phyloP scores from a whole-genome alignment of 768 basidiomycete genomes.

The Mycena rebaudengoi region DNA sequence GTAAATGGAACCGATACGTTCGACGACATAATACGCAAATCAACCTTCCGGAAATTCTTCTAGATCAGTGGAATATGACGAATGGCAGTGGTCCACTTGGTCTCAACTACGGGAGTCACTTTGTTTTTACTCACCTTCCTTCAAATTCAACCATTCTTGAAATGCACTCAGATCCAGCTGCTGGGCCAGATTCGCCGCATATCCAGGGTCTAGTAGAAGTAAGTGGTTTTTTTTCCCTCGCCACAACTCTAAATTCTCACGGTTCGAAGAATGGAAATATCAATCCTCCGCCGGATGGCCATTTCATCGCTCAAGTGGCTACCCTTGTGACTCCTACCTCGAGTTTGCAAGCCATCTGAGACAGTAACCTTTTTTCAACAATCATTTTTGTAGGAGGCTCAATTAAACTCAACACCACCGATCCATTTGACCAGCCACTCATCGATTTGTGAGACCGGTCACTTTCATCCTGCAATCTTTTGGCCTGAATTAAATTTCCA shows the following conservation, averaged over 20 bases:
- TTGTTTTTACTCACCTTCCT: background rate
- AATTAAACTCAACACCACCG: background rate
- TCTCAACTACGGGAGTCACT: background rate
- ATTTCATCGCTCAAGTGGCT: background rate
- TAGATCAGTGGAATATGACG: background rate
- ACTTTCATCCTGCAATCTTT: no score
- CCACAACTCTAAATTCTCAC: background rate
- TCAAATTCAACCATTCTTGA: no score
- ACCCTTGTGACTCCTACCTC: background rate
- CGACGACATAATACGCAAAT: background rate
- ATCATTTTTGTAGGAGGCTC: background rate
- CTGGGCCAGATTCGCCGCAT: background rate
- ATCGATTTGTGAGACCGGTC: no score
- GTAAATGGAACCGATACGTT: background rate
- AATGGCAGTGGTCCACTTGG: background rate
- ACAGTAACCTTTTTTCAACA: background rate
- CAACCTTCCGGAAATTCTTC: no score
- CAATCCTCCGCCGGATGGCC: background rate
- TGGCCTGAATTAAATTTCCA: no score
- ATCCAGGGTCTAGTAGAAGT: background rate
- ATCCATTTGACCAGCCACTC: background rate
- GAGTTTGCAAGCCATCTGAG: background rate
- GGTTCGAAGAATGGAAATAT: background rate
- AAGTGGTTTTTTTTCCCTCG: background rate
- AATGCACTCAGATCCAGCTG: background rate